Percentiles rank a stretch among this genome's conserved stretches.
Conservation (phyloP, 352 stramenopile species). For the Pythium oligandrum region DNA sequence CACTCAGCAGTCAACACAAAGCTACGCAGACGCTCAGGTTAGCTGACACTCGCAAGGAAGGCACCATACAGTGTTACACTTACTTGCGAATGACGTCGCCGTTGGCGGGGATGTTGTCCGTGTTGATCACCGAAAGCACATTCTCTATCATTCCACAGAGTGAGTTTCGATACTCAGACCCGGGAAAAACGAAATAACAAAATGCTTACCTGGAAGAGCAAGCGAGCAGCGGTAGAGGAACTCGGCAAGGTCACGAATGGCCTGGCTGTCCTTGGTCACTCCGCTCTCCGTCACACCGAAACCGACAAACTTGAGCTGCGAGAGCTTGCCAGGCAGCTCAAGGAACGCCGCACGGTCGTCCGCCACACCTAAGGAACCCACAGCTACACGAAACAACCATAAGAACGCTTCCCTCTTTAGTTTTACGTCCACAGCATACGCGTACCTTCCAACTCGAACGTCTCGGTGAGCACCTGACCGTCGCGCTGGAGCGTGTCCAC, state of each 20-base stretch:
- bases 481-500: conserved; percentile 57
- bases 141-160: conserved; percentile 20
- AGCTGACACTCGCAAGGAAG: not conserved
- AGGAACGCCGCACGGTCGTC: conserved; percentile 19
- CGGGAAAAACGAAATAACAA: not conserved
- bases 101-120: conserved; percentile 75
- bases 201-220: conserved; percentile 25
- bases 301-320: conserved; percentile 35
- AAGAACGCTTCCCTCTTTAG: not conserved
- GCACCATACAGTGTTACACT: not conserved
- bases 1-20: conserved; percentile 26
- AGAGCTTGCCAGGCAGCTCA: conserved; percentile 20
- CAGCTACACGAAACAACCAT: conserved; percentile 7
- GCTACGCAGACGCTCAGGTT: conserved; percentile 6
- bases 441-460: conserved; percentile 24
- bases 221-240: conserved; percentile 42
- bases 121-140: conserved; percentile 69
- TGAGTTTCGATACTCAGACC: too few species aligned
- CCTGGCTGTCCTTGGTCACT: conserved; percentile 20
- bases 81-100: conserved; percentile 47
- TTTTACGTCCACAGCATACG: not conserved
- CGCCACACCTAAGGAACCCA: conserved; percentile 17
- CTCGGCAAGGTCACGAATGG: conserved; percentile 46
- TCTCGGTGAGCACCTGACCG: conserved; percentile 32
- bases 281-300: conserved; percentile 66